Evolutionary conservation across 495 filamentous ascomycete species (phyloP).

Genomic region (Podospora australis): DNA sequence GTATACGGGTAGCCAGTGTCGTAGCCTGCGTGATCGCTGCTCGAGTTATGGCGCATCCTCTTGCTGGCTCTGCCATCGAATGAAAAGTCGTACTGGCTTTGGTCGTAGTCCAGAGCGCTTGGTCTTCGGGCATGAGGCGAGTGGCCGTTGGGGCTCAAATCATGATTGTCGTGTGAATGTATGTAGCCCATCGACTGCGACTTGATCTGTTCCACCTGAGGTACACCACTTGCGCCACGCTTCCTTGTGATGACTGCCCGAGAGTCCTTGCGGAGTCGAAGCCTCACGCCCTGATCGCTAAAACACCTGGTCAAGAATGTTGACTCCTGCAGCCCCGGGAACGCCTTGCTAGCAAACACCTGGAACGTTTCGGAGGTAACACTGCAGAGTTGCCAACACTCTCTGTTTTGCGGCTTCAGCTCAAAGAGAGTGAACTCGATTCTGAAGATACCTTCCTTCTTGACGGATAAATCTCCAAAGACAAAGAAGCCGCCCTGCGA

Average conservation of each 20-base stretch:
- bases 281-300: conserved; percentile 87
- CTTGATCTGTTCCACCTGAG: conserved; percentile 12
- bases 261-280: conserved; percentile 81
- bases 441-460: conserved; percentile 69
- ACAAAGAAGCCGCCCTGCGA: conserved; percentile 93
- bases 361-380: conserved; percentile 69
- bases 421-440: conserved; percentile 86
- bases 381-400: conserved; percentile 52
- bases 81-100: neutral
- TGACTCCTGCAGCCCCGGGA: conserved; percentile 82
- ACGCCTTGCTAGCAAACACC: conserved; percentile 71
- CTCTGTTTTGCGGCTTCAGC: conserved; percentile 62
- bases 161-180: conserved; percentile 12
- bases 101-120: conserved; percentile 15
- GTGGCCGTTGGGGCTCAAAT: conserved; percentile 22
- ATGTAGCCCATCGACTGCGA: conserved; percentile 10
- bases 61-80: neutral
- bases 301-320: conserved; percentile 89
- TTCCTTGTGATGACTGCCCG: conserved; percentile 40
- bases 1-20: conserved; percentile 16
- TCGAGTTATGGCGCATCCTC: neutral
- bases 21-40: conserved; percentile 4
- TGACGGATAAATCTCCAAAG: conserved; percentile 88
- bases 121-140: conserved; percentile 15
- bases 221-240: conserved; percentile 22